phyloP scores from a whole-genome alignment of 495 filamentous ascomycete genomes.

The Tuber microsphaerosporum region DNA sequence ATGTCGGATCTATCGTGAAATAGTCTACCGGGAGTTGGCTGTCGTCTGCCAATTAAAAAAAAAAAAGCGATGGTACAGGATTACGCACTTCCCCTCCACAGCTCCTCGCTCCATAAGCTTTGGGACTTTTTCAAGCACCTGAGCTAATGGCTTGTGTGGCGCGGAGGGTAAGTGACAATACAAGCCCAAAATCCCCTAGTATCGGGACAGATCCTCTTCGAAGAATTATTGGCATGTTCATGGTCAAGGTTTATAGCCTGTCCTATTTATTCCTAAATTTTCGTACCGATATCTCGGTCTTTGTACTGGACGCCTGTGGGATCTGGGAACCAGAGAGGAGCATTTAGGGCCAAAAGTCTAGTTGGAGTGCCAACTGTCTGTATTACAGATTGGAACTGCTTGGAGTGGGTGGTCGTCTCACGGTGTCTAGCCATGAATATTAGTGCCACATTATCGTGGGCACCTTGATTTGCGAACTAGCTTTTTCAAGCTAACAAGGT shows the following conservation, averaged over 20 bases:
- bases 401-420: neutral
- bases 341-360: neutral
- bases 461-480: neutral
- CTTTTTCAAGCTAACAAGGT: neutral
- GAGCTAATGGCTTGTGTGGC: too few relatives aligned
- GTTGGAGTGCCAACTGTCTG: neutral
- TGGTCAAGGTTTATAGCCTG: neutral
- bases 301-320: neutral
- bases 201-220: neutral
- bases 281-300: neutral
- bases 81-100: too few relatives aligned
- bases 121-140: neutral
- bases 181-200: neutral
- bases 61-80: too few relatives aligned
- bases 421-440: neutral
- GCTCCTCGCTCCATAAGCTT: too few relatives aligned
- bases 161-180: too few relatives aligned
- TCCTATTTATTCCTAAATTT: neutral
- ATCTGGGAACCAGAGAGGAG: too few relatives aligned
- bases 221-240: neutral
- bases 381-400: neutral
- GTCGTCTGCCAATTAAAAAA: too few relatives aligned
- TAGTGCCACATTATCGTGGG: neutral
- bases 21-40: too few relatives aligned
- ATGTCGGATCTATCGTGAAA: too few relatives aligned